Base-by-base conservation (phyloP, 2,329 filamentous ascomycete genomes). In the Gaeumannomyces tritici region DNA sequence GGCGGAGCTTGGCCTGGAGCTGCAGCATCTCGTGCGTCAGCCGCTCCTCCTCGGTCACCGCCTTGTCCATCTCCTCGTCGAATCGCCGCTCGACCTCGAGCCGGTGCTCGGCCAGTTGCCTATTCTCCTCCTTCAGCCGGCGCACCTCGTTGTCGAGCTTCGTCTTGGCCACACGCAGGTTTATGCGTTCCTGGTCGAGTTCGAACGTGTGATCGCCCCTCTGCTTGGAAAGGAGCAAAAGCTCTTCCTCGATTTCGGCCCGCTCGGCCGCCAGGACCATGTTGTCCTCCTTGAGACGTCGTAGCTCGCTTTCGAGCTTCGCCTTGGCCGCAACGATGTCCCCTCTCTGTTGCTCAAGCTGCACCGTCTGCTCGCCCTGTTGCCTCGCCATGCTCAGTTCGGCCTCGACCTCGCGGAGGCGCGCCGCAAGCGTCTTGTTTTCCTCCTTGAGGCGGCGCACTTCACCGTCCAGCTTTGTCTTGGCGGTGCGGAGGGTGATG, bases 71-170 rank as follows among this genome's bases (percentile, higher is more conserved):
- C 70, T 90, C 88, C 15, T 82, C 77, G 62, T 89, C 83, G 2
- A 91, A 79, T 33, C 87, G 83, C 65, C 78, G 79, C 69, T 91
- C 87, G 4, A 89, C 73, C 1, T 79, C 75, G 55, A 82, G 76
- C 35, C 83, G 84, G 64, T 86, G 81, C 63, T 85, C 81, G 15
- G 77, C 64, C 51, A 89, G 74, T 1, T 77, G 71, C 62, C 78
- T 79, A 67, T 86, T 87, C 70, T 91, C 88, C 11, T 89, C 85
- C 61, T 79, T 83, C 21, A 90, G 75, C 15, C 86, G 80, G 55
- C 85, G 83, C 21, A 89, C 77, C 68, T 91, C 88, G 64, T 78
- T 81, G 65, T 91, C 88, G 24, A 90, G 79, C 68, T 86, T 88
- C 65, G 86, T 76, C 70, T 87, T 89, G n/a, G 83, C 76, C 33